A percentile compares a stretch with the other conserved stretches of the same genome.
These are phyloP conservation scores for Penicillium sp. DNA, from an alignment of 2,329 filamentous ascomycete species.

Conservation along the genomic window DNA sequence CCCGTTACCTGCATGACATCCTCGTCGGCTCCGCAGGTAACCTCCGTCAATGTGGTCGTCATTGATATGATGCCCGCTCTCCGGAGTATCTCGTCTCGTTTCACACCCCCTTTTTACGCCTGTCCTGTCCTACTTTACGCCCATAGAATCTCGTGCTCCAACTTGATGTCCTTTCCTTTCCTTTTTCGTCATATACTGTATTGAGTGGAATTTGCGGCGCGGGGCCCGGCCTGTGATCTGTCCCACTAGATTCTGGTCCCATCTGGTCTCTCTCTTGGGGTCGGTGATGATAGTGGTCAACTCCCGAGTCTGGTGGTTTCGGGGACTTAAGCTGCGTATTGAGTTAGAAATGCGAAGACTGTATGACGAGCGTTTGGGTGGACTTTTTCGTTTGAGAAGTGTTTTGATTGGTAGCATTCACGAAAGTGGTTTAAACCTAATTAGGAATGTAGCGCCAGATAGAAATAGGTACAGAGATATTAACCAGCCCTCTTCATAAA, in stretches of 20 bases:
- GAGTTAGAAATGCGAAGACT: slow-evolving; percentile 6
- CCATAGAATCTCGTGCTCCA: slow-evolving; percentile 7
- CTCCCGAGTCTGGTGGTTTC: neutral
- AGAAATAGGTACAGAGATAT: too few relatives aligned
- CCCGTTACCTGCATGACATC: too few relatives aligned
- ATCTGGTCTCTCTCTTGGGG: neutral
- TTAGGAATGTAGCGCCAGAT: too few relatives aligned
- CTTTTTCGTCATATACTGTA: neutral
- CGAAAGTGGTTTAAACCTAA: neutral
- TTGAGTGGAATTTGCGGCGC: neutral
- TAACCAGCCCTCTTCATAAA: too few relatives aligned
- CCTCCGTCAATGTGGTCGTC: slow-evolving; percentile 10
- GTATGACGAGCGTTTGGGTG: neutral
- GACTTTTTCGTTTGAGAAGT: neutral
- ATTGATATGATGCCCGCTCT: slow-evolving; percentile 8
- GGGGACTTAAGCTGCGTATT: neutral
- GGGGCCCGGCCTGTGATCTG: neutral
- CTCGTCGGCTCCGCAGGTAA: neutral
- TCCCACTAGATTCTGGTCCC: neutral
- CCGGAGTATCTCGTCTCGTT: neutral
- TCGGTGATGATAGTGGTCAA: neutral
- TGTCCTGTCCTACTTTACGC: neutral
- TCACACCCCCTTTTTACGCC: neutral
- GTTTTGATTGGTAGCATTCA: too few relatives aligned
- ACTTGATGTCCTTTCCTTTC: neutral